Conservation (phyloP, 169 alveolate species). For the Plasmodium fragile region DNA sequence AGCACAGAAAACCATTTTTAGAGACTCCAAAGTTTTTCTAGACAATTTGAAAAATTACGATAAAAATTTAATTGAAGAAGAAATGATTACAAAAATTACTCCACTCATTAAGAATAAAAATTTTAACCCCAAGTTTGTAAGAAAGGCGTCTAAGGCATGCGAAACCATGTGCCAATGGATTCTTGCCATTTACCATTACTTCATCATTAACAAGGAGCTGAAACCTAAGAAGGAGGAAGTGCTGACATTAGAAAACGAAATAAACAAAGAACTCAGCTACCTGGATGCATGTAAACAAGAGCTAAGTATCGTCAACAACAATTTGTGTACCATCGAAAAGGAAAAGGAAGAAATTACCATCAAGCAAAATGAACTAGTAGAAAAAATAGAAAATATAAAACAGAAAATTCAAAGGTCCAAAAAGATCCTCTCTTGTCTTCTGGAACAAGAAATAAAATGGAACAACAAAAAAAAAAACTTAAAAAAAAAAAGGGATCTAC, state of each 20-base stretch:
- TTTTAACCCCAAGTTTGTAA: slow-evolving; percentile 68
- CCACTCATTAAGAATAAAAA: slow-evolving; percentile 73
- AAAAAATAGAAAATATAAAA: slow-evolving; percentile 62
- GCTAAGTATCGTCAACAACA: slow-evolving; percentile 23
- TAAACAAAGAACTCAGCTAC: slow-evolving; percentile 43
- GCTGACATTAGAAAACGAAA: slow-evolving; percentile 52
- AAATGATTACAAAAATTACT: slow-evolving; percentile 45
- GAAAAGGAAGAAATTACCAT: slow-evolving; percentile 55
- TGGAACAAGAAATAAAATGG: slow-evolving; percentile 73
- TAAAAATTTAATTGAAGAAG: slow-evolving; percentile 69
- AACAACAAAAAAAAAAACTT: slow-evolving; percentile 34
- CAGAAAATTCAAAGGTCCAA: slow-evolving; percentile 57
- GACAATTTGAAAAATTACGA: slow-evolving; percentile 65
- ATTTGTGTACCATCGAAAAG: slow-evolving; percentile 25
- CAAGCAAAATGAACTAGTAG: slow-evolving; percentile 43
- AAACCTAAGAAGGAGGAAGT: slow-evolving; percentile 71
- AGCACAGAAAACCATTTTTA: slow-evolving; percentile 72
- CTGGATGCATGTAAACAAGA: slow-evolving; percentile 37
- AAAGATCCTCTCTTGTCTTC: slow-evolving; percentile 31
- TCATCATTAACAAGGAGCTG: slow-evolving; percentile 60
- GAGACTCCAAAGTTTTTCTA: slow-evolving; percentile 65
- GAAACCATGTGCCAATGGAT: slow-evolving; percentile 77
- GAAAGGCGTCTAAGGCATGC: slow-evolving; percentile 74
- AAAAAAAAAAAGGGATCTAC: slow-evolving; percentile 51
- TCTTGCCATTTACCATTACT: slow-evolving; percentile 68